phyloP scores from a whole-genome alignment of 257 asterid species.

The Agastache rugosa region DNA sequence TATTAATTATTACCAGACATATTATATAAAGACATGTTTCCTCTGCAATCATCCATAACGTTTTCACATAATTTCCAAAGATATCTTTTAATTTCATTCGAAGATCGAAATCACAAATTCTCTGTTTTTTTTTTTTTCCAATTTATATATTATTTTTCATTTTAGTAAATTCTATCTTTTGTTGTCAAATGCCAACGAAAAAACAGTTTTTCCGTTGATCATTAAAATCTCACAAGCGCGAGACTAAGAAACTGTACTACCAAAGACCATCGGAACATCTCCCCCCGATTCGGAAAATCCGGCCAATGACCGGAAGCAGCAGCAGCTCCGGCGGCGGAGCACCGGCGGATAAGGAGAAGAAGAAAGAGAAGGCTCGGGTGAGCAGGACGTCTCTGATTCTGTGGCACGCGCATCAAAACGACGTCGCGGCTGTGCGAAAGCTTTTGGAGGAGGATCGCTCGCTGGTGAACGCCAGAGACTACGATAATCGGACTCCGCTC shows the following conservation, averaged over 20 bases:
- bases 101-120: neutral
- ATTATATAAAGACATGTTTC: no score
- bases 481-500: conserved; percentile 88
- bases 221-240: conserved; percentile 41
- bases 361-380: conserved; percentile 82
- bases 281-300: neutral
- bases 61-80: neutral
- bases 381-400: conserved; percentile 86
- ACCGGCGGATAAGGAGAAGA: conserved; percentile 51
- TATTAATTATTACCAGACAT: no score
- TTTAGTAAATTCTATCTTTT: neutral
- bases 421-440: conserved; percentile 70
- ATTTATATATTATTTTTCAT: neutral
- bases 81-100: neutral
- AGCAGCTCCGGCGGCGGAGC: conserved; percentile 65
- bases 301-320: conserved; percentile 74
- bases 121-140: no score
- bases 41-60: neutral
- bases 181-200: neutral
- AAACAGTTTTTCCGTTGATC: conserved; percentile 37
- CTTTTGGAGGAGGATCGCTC: conserved; percentile 85
- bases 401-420: conserved; percentile 98
- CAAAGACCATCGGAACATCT: conserved; percentile 15
- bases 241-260: conserved; percentile 11
- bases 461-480: conserved; percentile 86